Base-by-base conservation (phyloP, 768 basidiomycete species). In the Naematelia aurantialba region DNA sequence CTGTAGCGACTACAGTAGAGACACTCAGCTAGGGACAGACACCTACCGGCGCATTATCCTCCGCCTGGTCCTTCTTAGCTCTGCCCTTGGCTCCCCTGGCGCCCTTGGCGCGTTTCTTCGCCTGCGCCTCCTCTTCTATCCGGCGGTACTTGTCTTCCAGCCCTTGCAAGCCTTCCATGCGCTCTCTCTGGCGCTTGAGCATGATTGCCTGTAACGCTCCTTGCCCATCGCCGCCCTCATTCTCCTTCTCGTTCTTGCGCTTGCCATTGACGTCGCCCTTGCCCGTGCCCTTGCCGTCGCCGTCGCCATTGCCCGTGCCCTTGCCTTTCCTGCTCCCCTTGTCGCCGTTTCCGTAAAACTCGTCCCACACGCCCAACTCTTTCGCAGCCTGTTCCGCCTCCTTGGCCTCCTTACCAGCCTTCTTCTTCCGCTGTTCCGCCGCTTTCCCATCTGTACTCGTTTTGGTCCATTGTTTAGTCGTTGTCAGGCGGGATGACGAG, bases 291-390 rank as follows among this genome's bases (percentile, higher is more conserved):
- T 45, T 56, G 42, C n/a, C 46, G 22, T 22, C 39, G 13, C 56
- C 56, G 19, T 52, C 4, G n/a, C 62, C 19, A 24, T 12, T 45
- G 2, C 34, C 51, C 29, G 55, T 60, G n/a, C 59, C 63, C 19
- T 63, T 67, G 2, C 59, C 59, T 58, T 76, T 78, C 8, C 88
- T 84, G 76, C 90, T 91, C 54, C 89, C 84, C 74, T 94, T 93
- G 79, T 89, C 89, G 73, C 90, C 88, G 73, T 85, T 86, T 25
- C 76, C 76, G 50, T 74, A 77, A 52, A 79, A 78, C 61, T 78
- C 78, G 19, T 96, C 91, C 90, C 91, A 93, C 10, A 96, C 88
- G 1, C 91, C 92, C 14, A 97, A 78, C 62, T 90, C 89, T 65
- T 85, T 89, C 4, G 92, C 92, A 44, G 87, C 78, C 19, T 83